These are phyloP conservation scores for Xylaria polymorpha DNA, from an alignment of 2,329 filamentous ascomycete species.

Conservation along the genomic window DNA sequence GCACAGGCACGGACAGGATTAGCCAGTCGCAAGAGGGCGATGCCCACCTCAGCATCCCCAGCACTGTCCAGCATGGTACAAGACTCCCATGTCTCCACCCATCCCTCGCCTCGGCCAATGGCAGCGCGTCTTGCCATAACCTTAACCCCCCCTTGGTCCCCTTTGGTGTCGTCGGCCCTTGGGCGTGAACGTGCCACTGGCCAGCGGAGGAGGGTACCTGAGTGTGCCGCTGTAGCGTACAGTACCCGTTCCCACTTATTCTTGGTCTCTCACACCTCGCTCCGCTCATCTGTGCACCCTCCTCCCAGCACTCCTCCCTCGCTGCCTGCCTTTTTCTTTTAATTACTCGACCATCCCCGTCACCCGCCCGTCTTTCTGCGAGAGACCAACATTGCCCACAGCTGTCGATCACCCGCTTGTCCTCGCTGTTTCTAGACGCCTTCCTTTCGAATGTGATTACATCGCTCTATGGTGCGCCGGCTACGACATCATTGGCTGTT, in stretches of 20 bases:
- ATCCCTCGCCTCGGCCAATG: conserved; percentile 31
- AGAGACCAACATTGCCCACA: conserved; percentile 32
- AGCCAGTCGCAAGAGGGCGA: conserved; percentile 32
- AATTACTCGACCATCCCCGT: conserved; percentile 37
- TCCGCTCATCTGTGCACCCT: conserved; percentile 35
- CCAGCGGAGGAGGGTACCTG: conserved; percentile 5
- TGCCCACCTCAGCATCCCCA: conserved; percentile 2
- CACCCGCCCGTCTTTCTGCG: conserved; percentile 33
- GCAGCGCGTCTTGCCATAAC: conserved; percentile 23
- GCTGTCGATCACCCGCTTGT: conserved; percentile 31
- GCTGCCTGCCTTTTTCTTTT: conserved; percentile 35
- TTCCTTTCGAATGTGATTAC: conserved; percentile 30
- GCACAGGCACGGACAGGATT: conserved; percentile 37
- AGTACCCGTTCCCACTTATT: conserved; percentile 27
- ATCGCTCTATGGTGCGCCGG: conserved; percentile 26
- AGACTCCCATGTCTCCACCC: conserved; percentile 33
- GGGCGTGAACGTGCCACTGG: conserved; percentile 11
- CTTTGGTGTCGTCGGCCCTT: conserved; percentile 24
- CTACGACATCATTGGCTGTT: conserved; percentile 26
- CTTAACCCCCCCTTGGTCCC: conserved; percentile 32
- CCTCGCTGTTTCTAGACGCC: conserved; percentile 23
- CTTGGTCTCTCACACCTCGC: conserved; percentile 32
- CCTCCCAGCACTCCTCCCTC: conserved; percentile 24
- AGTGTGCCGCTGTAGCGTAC: conserved; percentile 4
- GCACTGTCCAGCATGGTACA: conserved; percentile 13